phyloP scores from a whole-genome alignment of 75 land plant genomes.

The Cupressus sempervirens region DNA sequence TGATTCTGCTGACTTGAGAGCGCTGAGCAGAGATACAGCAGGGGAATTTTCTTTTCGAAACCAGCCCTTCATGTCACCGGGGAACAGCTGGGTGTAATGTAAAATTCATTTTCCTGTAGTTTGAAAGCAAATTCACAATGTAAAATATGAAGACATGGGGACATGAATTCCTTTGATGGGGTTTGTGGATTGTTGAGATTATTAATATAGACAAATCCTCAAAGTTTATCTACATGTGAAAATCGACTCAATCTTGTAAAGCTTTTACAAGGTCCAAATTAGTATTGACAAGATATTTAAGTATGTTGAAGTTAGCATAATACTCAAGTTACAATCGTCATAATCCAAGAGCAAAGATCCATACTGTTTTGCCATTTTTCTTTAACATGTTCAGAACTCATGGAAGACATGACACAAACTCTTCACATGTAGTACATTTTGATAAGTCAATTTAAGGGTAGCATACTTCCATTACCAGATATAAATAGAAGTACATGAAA shows the following conservation, averaged over 20 bases:
- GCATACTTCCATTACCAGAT: too few species aligned
- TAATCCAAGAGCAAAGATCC: not conserved
- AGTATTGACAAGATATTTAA: not conserved
- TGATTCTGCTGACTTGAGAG: not conserved
- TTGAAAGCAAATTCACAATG: not conserved
- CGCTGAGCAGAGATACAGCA: conserved; percentile 36
- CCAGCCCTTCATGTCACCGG: conserved; percentile 19
- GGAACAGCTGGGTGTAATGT: conserved; percentile 39
- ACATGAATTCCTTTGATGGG: not conserved
- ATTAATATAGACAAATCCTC: not conserved
- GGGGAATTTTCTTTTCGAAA: conserved; percentile 57
- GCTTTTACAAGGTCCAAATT: not conserved
- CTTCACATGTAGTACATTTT: not conserved
- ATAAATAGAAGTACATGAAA: too few species aligned
- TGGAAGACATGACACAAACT: not conserved
- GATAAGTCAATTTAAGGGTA: not conserved
- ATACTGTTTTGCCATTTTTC: not conserved
- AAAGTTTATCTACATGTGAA: not conserved
- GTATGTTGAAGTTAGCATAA: not conserved
- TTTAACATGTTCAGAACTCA: not conserved
- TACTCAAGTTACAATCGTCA: not conserved
- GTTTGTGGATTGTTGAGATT: not conserved
- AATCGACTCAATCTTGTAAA: not conserved
- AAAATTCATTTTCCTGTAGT: not conserved
- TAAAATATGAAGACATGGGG: not conserved